phyloP scores from a whole-genome alignment of 768 basidiomycete genomes.

The Hemileccinum impolitum region DNA sequence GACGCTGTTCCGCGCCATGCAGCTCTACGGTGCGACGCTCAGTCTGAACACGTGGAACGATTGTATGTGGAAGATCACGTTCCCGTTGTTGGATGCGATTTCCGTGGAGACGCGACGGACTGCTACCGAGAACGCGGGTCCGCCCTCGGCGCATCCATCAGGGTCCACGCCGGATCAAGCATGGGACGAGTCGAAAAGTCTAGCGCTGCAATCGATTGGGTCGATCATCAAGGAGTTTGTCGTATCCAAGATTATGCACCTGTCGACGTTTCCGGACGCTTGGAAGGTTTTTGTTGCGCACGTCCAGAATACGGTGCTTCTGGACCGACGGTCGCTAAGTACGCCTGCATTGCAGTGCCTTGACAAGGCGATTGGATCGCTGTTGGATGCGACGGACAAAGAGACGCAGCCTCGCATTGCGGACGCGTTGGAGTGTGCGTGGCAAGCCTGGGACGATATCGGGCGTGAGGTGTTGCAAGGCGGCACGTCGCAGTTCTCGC shows the following conservation, averaged over 20 bases:
- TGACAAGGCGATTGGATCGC: slow-evolving; percentile 71
- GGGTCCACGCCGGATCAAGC: slow-evolving; percentile 37
- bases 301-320: slow-evolving; percentile 65
- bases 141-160: not conserved
- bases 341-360: slow-evolving; percentile 83
- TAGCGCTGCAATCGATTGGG: slow-evolving; percentile 81
- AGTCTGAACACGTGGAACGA: slow-evolving; percentile 83
- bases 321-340: slow-evolving; percentile 67
- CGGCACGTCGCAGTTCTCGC: slow-evolving; percentile 11
- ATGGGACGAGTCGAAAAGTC: slow-evolving; percentile 87
- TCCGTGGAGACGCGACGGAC: slow-evolving; percentile 50
- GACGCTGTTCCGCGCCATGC: slow-evolving; percentile 90
- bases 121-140: slow-evolving; percentile 15
- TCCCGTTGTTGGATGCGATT: slow-evolving; percentile 77
- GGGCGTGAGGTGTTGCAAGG: slow-evolving; percentile 49
- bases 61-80: slow-evolving; percentile 87
- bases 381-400: slow-evolving; percentile 33
- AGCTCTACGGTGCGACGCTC: slow-evolving; percentile 87
- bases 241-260: slow-evolving; percentile 63
- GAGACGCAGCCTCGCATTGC: slow-evolving; percentile 37
- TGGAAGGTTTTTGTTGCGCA: slow-evolving; percentile 75
- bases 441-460: slow-evolving; percentile 66
- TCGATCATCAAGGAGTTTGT: slow-evolving; percentile 83
- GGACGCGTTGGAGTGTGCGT: slow-evolving; percentile 58
- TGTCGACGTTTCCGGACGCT: slow-evolving; percentile 64